Base-by-base conservation (phyloP, 331 rosid genomes). In the Stylosanthes scabra region DNA sequence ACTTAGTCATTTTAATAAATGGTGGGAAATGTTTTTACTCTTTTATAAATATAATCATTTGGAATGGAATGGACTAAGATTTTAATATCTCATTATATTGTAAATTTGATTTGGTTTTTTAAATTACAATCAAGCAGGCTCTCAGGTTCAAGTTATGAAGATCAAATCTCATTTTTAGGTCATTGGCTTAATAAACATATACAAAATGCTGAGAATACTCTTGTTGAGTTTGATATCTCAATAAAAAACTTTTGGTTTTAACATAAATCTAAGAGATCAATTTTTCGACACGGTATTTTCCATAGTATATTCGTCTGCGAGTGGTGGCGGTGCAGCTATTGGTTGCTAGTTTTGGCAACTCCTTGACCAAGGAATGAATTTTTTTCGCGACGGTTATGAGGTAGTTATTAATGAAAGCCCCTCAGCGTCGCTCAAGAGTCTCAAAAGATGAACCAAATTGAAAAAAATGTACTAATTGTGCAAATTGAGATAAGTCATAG, bases 291-390 rank as follows among this genome's bases (percentile, higher is more conserved):
- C 65, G 0, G 91, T 92, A 11, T 92, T 82, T 69, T 73, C 89
- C 6, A 77, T 81, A 7, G 84, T 90, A 63, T 90, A 85, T 87
- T 80, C 87, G n/a, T 88, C 96, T 0, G 97, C 97, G 28, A 83
- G 86, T 37, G 81, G 78, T 2, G 88, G 94, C 0, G 97, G 96
- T 0, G 80, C 92, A 2, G 96, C 96, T 3, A 71, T 20, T 0
- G 97, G 97, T 1, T 87, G 94, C 69, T 50, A 88, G 25, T 92
- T 90, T 75, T 92, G 97, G 97, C 97, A 92, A 47, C 91, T 89
- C 45, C 76, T 90, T 28, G 76, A 75, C 3, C 76, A 86, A 82
- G 96, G 91, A 74, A 90, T 92, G 93, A 90, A 85, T 78, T 79
- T 87, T 59, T 93, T 83, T 71, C 66, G 90, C 25, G 97, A 92